phyloP scores from a whole-genome alignment of 192 early-diverging fungal genomes.

The Entrophospora sp. region DNA sequence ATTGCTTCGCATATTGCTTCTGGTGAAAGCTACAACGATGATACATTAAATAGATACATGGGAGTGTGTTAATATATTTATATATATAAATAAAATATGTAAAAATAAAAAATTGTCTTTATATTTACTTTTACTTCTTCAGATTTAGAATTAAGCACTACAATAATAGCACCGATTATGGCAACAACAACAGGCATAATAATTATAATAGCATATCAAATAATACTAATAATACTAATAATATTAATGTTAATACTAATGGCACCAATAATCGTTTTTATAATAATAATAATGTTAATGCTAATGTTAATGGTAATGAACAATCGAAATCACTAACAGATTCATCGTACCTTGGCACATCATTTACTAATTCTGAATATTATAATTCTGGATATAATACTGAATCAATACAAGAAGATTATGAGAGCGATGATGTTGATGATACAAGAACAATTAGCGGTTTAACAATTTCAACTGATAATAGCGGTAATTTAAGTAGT shows the following conservation, averaged over 20 bases:
- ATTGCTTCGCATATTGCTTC: conserved; percentile 42
- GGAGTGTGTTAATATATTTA: too few species aligned
- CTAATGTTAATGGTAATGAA: conserved; percentile 12
- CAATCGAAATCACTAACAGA: conserved; percentile 19
- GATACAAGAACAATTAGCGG: conserved; percentile 9
- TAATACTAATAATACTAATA: too few species aligned
- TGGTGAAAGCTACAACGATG: conserved; percentile 28
- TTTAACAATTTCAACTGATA: neutral
- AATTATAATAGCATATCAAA: too few species aligned
- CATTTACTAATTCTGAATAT: conserved; percentile 12
- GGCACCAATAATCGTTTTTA: too few species aligned
- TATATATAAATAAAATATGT: too few species aligned
- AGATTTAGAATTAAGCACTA: conserved; percentile 52
- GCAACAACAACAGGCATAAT: conserved; percentile 37
- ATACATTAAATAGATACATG: neutral
- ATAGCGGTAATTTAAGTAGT: conserved; percentile 4
- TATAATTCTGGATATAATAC: conserved; percentile 25
- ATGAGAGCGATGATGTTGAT: neutral
- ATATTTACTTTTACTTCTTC: conserved; percentile 40
- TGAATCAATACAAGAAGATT: neutral
- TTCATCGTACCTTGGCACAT: conserved; percentile 23
- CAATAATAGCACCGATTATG: conserved; percentile 51
- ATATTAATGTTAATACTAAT: too few species aligned
- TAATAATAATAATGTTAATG: conserved; percentile 19
- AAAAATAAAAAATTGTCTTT: too few species aligned